Conservation (phyloP, 2,329 filamentous ascomycete species). For the Alternaria burnsii region DNA sequence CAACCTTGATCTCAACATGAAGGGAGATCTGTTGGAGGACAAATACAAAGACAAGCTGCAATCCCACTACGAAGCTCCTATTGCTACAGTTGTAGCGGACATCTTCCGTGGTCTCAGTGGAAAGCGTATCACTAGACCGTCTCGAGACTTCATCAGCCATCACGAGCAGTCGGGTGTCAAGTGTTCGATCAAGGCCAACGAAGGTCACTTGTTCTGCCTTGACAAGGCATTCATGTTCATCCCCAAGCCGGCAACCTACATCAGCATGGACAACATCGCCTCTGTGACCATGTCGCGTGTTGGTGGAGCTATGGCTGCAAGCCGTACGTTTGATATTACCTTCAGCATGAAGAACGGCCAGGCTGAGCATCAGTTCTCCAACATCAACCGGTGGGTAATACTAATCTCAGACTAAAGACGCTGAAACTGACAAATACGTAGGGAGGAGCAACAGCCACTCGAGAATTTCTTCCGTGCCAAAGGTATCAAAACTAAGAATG, state of each 20-base stretch:
- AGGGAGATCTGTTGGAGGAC: conserved; percentile 82
- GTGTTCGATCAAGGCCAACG: conserved; percentile 99
- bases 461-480: conserved; percentile 98
- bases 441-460: conserved; percentile 93
- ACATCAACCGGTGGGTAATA: conserved; percentile 81
- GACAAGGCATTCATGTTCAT: conserved; percentile 99
- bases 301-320: conserved; percentile 89
- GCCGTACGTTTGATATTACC: conserved; percentile 96
- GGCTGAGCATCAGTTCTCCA: conserved; percentile 94
- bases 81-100: conserved; percentile 92
- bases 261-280: conserved; percentile 90
- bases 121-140: conserved; percentile 93
- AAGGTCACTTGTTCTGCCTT: conserved; percentile 94
- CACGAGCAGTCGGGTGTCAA: conserved; percentile 95
- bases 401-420: not conserved
- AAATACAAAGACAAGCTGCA: conserved; percentile 91
- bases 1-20: conserved; percentile 94
- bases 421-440: conserved; percentile 46
- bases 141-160: conserved; percentile 93
- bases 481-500: conserved; percentile 94
- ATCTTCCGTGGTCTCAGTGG: conserved; percentile 94
- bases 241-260: conserved; percentile 96
- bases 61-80: conserved; percentile 84
- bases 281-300: conserved; percentile 96
- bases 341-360: conserved; percentile 87